Evolutionary conservation across 1,284 basidiomycete species (phyloP).

Genomic region (Ustilago sp.): DNA sequence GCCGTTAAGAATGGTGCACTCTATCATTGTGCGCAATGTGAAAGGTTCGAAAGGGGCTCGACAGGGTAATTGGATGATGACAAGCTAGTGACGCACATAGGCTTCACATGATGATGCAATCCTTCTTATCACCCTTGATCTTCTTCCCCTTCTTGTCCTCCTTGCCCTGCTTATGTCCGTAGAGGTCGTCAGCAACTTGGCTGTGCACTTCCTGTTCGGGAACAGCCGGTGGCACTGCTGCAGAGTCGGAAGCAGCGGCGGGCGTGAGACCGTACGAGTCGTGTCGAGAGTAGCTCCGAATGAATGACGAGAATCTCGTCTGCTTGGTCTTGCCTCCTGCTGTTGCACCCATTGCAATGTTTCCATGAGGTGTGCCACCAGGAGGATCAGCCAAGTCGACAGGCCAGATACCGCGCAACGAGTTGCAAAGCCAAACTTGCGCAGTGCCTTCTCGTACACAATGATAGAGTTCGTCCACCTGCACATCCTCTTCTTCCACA

Average conservation of each 20-base stretch:
- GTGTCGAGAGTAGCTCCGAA: conserved; percentile 10
- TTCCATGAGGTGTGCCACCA: not conserved
- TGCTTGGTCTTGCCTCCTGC: conserved; percentile 21
- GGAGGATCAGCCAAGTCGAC: conserved; percentile 32
- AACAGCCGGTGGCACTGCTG: not conserved
- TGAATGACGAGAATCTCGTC: conserved; percentile 34
- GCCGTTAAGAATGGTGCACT: not conserved
- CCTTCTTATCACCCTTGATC: conserved; percentile 39
- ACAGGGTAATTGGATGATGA: not conserved
- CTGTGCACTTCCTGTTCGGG: conserved; percentile 17
- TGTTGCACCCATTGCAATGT: not conserved
- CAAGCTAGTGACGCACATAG: not conserved
- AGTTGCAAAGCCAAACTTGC: conserved; percentile 48
- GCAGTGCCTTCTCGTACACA: conserved; percentile 18
- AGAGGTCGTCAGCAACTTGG: conserved; percentile 38
- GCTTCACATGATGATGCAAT: conserved; percentile 44
- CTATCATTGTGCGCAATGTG: not conserved
- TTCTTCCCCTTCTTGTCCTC: conserved; percentile 24
- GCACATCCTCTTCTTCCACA: conserved; percentile 33
- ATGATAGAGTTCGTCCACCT: conserved; percentile 23
- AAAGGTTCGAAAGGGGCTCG: not conserved
- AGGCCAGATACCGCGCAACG: conserved; percentile 42
- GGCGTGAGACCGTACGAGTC: conserved; percentile 2
- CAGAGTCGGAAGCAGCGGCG: not conserved
- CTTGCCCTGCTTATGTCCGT: conserved; percentile 31